Evolutionary conservation across 306 rosid genomes (phyloP), one percentile per base, ranked within the genome.

Genomic region (Acacia crassicarpa): DNA sequence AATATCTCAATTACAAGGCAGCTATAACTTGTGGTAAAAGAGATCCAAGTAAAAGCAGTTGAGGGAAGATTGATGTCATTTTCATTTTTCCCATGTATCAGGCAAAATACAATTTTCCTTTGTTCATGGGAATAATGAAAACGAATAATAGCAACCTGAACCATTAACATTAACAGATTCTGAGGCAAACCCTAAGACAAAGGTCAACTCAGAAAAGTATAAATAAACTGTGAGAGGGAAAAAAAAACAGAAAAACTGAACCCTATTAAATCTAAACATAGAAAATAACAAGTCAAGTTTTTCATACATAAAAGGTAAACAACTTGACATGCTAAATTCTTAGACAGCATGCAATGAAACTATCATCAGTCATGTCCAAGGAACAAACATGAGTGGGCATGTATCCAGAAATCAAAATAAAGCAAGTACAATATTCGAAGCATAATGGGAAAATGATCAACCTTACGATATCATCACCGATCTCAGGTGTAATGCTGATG

Each of bases 391-490:
- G 62, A 74, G 76, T 35, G 67, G 65, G 49, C 75, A 70, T 76
- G 67, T 72, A 74, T 45, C 74, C 51, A 79, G 48, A 48, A 68
- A 79, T 25, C 59, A 80, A 44, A 70, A 79, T 54, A 44, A 76
- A 51, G 62, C 44, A 62, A 58, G 41, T 41, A 76, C 14, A 66
- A 76, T n/a, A 51, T 27, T 74, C n/a, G 25, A 77, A 79, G 76
- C 66, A 83, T 25, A 62, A 86, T 27, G 72, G 69, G 65, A 84
- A 77, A 84, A 82, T 20, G 66, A 84, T 76, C 92, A 86, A 95
- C 99, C 99, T 92, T 82, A 88, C 98, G 79, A 95, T 93, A 82
- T 95, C 98, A 91, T 95, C 99, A 83, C 99, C 93, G 75, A 95
- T 93, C 90, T 95, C 99, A 45, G 98, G 98, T 53, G 98, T 95